A percentile compares a stretch with the other conserved stretches of the same genome.
phyloP scores from a whole-genome alignment of 2,329 filamentous ascomycete genomes.

The Phoma sp. region DNA sequence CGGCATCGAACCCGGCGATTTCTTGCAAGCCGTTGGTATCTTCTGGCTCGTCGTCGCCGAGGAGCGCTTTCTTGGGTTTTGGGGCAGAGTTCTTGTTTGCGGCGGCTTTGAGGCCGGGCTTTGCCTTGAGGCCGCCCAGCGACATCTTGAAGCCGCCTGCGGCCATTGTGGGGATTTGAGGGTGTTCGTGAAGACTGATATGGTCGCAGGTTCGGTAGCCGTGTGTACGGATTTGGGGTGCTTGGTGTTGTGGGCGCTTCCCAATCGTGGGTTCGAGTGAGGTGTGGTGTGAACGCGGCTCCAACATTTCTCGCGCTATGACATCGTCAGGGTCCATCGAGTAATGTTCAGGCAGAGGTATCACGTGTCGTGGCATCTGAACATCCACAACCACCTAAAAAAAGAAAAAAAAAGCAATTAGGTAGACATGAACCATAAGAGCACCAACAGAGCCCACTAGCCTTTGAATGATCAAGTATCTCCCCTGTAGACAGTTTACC shows the following conservation, averaged over 20 bases:
- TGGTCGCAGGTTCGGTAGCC: background rate
- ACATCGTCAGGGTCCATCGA: constrained; percentile 14
- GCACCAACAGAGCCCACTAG: too few species aligned
- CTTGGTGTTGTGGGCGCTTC: background rate
- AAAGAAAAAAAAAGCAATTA: too few species aligned
- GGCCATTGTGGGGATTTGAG: constrained; percentile 38
- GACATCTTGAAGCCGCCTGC: constrained; percentile 47
- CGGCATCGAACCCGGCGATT: constrained; percentile 62
- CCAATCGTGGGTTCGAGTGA: background rate
- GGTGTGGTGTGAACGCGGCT: background rate
- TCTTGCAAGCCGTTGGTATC: constrained; percentile 41
- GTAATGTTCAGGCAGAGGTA: background rate
- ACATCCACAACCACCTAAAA: too few species aligned
- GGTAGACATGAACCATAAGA: too few species aligned
- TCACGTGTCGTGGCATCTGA: background rate
- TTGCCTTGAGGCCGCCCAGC: constrained; percentile 37
- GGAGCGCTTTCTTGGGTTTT: constrained; percentile 36
- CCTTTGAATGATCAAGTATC: too few species aligned
- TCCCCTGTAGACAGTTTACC: too few species aligned
- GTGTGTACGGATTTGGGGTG: background rate
- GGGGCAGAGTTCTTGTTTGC: constrained; percentile 18
- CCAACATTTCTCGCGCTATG: constrained; percentile 11
- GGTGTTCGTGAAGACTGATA: background rate
- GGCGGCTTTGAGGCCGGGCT: constrained; percentile 33
- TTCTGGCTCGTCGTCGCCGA: constrained; percentile 42